These are phyloP conservation scores for Theobroma grandiflorum DNA, from an alignment of 441 rosid genomes.

Conservation along the genomic window DNA sequence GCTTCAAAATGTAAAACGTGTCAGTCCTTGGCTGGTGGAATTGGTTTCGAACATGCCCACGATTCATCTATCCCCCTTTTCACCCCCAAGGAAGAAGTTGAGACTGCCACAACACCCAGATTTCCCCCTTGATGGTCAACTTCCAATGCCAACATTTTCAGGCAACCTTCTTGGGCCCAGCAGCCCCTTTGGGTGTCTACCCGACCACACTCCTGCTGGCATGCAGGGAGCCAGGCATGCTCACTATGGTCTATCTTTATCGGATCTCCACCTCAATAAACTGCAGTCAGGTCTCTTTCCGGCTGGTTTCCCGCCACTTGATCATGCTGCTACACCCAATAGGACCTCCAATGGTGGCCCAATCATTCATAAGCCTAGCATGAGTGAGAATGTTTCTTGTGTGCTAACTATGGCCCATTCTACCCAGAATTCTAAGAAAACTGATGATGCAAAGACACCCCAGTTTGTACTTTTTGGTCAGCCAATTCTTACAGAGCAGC, in stretches of 20 bases:
- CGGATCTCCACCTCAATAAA: constrained; percentile 62
- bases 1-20: constrained; percentile 58
- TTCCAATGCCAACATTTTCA: constrained; percentile 44
- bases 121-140: constrained; percentile 44
- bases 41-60: constrained; percentile 54
- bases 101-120: constrained; percentile 43
- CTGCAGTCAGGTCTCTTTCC: constrained; percentile 54
- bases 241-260: constrained; percentile 60
- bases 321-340: constrained; percentile 35
- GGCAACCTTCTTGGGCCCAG: constrained; percentile 47
- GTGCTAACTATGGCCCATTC: constrained; percentile 47
- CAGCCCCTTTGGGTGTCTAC: constrained; percentile 52
- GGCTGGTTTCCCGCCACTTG: constrained; percentile 46
- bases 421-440: constrained; percentile 34
- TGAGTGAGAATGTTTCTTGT: constrained; percentile 57
- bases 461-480: constrained; percentile 55
- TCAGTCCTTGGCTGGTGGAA: constrained; percentile 64
- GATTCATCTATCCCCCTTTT: constrained; percentile 49
- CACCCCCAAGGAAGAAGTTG: constrained; percentile 52
- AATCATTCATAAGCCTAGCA: constrained; percentile 46
- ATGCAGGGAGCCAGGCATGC: constrained; percentile 81
- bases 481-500: constrained; percentile 56
- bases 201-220: constrained; percentile 61
- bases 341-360: constrained; percentile 37
- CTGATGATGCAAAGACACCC: constrained; percentile 34